Conservation (phyloP, 257 asterid genomes). For the Ajuga chamaepitys region DNA sequence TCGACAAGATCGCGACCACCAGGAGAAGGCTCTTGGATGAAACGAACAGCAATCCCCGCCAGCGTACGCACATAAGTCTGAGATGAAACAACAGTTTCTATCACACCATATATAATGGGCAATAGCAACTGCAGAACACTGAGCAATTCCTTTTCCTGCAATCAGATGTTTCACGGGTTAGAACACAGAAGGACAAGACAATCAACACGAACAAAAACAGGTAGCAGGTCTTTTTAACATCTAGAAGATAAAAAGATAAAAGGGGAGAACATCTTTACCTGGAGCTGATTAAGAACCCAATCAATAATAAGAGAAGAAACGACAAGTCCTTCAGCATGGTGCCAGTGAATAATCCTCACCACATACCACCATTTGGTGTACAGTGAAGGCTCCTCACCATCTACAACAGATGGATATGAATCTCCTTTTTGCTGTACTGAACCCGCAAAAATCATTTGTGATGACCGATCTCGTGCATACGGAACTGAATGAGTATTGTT, state of each 20-base stretch:
- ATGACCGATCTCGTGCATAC: constrained; percentile 58
- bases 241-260: neutral
- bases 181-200: constrained; percentile 15
- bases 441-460: constrained; percentile 60
- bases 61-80: constrained; percentile 84
- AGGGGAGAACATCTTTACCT: constrained; percentile 40
- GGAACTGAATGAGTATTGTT: constrained; percentile 52
- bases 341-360: constrained; percentile 93
- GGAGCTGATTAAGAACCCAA: constrained; percentile 96
- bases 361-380: constrained; percentile 98
- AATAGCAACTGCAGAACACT: constrained; percentile 84
- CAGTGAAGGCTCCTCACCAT: constrained; percentile 74
- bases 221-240: neutral
- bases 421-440: constrained; percentile 54
- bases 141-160: constrained; percentile 84
- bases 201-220: constrained; percentile 7
- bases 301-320: constrained; percentile 85
- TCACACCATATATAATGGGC: constrained; percentile 87
- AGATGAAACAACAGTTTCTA: constrained; percentile 82
- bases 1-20: constrained; percentile 97
- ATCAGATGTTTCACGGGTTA: constrained; percentile 10
- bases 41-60: constrained; percentile 65
- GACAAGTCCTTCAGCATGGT: constrained; percentile 88
- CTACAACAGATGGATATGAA: constrained; percentile 35
- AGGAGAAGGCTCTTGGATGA: constrained; percentile 89